Evolutionary conservation across 805 yeast genomes (phyloP).

Genomic region (Kuraishia molischiana): DNA sequence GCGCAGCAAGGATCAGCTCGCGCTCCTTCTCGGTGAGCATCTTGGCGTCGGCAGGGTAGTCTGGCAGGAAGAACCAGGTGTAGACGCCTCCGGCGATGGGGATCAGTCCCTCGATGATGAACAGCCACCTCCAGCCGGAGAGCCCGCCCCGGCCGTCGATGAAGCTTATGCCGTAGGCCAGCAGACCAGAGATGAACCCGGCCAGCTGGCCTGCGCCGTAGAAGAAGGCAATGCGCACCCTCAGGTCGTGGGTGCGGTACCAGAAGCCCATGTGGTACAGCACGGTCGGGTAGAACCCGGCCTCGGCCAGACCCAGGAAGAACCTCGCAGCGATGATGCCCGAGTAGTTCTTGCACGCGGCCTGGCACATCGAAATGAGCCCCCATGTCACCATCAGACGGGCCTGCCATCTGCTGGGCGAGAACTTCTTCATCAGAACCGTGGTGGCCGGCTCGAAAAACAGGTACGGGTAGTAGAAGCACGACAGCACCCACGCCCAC

Average conservation of each 20-base stretch:
- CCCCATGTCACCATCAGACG: constrained; percentile 32
- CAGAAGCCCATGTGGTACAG: constrained; percentile 14
- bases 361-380: constrained; percentile 32
- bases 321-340: constrained; percentile 28
- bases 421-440: neutral
- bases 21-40: constrained; percentile 17
- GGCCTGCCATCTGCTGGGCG: constrained; percentile 2
- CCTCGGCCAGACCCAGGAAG: constrained; percentile 9
- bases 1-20: neutral
- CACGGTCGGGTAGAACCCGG: constrained; percentile 10
- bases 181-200: constrained; percentile 13
- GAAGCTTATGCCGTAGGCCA: constrained; percentile 12
- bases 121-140: constrained; percentile 27
- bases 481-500: constrained; percentile 32
- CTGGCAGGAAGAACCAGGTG: constrained; percentile 15
- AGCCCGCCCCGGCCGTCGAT: constrained; percentile 20
- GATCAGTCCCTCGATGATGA: constrained; percentile 25
- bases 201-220: constrained; percentile 14
- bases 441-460: constrained; percentile 1
- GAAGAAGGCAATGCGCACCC: constrained; percentile 14
- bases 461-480: constrained; percentile 14
- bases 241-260: constrained; percentile 13
- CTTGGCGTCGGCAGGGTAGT: constrained; percentile 17
- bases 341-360: constrained; percentile 31
- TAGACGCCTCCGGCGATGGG: constrained; percentile 5